Base-by-base conservation (phyloP, 768 basidiomycete species). In the Hericium erinaceus region DNA sequence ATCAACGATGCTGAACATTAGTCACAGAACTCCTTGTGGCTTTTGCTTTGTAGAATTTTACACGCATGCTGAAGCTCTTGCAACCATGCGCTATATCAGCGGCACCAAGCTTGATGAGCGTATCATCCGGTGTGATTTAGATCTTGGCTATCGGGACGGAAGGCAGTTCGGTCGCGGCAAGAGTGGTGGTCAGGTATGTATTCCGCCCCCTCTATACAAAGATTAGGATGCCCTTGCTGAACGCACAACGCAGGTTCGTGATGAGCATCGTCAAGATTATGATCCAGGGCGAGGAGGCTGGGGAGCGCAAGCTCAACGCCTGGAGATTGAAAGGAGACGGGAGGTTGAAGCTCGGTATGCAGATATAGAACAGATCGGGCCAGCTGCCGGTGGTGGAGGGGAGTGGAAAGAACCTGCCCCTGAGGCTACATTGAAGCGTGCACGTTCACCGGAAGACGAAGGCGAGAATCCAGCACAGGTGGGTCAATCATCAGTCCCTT, bases 41-140 rank as follows among this genome's bases (percentile, higher is more conserved):
- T 94, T 97, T 71, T 94, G 95, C 74, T 98, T 94, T 64, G 95
- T 95, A 58, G 91, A 93, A 69, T 99, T 91, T 69, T 98, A 98
- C 69, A 92, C 92, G 10, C 93, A 98, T 66, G 78, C 84, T 5
- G 95, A 98, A 71, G 95, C 97, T 16, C 77, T 97, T 41, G 90
- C 93, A 44, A 86, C 88, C 60, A 85, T 98, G 82, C 85, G 88
- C 51, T 95, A 97, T 70, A 83, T 98, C 65, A 93, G 90, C 53
- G 97, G 95, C n/a, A 94, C 95, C 39, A 98, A 98, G 75, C 84
- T 99, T 20, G 97, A 99, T 72, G 97, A 99, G 73, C 89, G 97
- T 38, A 92, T 99, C 64, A 95, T 99, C 61, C 89, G 97, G 50
- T 98, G 95, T 67, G 97, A 99, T 75, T 75, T 99, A 67, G 97